Conservation (phyloP, 768 basidiomycete genomes). For the Mycena galopus region DNA sequence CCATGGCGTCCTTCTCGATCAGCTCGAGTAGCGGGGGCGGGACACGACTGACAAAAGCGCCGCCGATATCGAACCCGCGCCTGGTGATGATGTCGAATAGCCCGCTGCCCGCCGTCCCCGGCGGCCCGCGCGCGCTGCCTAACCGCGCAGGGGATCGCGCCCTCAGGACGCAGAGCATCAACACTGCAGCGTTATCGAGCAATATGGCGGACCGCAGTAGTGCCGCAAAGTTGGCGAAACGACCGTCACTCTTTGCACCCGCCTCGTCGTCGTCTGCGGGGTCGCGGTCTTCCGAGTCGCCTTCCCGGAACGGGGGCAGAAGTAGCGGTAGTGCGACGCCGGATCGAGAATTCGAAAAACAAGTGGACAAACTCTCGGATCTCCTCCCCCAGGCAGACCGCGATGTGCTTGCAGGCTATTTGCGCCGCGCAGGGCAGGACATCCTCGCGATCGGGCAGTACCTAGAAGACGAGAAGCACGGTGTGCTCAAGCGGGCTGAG, state of each 20-base stretch:
- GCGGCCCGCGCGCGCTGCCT: slow-evolving; percentile 80
- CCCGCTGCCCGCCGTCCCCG: slow-evolving; percentile 68
- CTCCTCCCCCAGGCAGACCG: slow-evolving; percentile 82
- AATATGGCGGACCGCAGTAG: slow-evolving; percentile 41
- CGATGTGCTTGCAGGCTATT: slow-evolving; percentile 74
- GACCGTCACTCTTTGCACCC: slow-evolving; percentile 54
- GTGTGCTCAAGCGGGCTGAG: slow-evolving; percentile 60
- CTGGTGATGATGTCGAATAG: slow-evolving; percentile 44
- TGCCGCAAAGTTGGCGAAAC: slow-evolving; percentile 43
- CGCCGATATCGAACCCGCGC: slow-evolving; percentile 39
- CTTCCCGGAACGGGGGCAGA: not conserved
- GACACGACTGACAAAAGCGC: slow-evolving; percentile 52
- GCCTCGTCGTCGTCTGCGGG: slow-evolving; percentile 15
- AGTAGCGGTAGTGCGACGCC: not conserved
- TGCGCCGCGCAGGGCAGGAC: slow-evolving; percentile 82
- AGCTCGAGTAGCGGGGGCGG: slow-evolving; percentile 47
- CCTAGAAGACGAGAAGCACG: slow-evolving; percentile 87
- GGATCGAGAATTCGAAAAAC: slow-evolving; percentile 61
- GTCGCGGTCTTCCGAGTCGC: slow-evolving; percentile 19
- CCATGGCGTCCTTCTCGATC: slow-evolving; percentile 23
- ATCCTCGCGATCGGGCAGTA: slow-evolving; percentile 90
- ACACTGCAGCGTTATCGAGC: slow-evolving; percentile 50
- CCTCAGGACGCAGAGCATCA: slow-evolving; percentile 77
- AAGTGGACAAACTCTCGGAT: slow-evolving; percentile 79
- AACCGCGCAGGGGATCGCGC: slow-evolving; percentile 54